Percentiles rank a stretch among this genome's conserved stretches.
phyloP scores from a whole-genome alignment of 257 asterid species.

The Gynochthodes officinalis region DNA sequence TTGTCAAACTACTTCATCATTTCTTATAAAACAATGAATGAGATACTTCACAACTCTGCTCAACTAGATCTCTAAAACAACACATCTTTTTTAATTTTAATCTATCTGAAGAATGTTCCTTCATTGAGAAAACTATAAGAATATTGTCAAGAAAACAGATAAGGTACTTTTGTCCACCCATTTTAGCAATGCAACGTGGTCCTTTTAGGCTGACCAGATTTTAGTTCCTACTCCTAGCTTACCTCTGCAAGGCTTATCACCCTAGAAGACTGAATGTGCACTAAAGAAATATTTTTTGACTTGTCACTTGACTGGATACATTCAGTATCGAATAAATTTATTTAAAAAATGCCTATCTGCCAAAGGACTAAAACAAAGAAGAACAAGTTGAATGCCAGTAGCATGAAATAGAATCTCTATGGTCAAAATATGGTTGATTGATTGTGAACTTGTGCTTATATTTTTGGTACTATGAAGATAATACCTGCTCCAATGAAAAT shows the following conservation, averaged over 20 bases:
- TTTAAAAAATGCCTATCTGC: not conserved
- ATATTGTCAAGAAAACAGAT: not conserved
- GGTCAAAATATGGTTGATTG: no score
- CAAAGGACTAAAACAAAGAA: not conserved
- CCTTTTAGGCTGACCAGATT: not conserved
- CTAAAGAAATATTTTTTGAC: no score
- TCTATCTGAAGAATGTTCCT: not conserved
- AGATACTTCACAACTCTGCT: not conserved
- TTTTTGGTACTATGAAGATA: no score
- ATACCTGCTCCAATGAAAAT: no score
- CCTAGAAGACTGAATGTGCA: not conserved
- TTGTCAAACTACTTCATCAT: no score
- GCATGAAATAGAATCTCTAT: not conserved
- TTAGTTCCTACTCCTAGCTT: not conserved
- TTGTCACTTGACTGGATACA: not conserved
- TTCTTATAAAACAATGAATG: no score
- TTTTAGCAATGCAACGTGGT: not conserved
- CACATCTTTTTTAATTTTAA: not conserved
- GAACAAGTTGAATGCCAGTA: not conserved
- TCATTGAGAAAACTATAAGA: not conserved
- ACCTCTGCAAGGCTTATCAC: not conserved
- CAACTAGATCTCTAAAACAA: not conserved
- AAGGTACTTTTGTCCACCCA: not conserved
- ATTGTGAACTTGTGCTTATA: no score
- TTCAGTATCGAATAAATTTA: not conserved